A percentile compares a stretch with the other conserved stretches of the same genome.
Evolutionary conservation across 2,329 filamentous ascomycete species (phyloP).

Genomic region (Calonectria pseudoturangicola): DNA sequence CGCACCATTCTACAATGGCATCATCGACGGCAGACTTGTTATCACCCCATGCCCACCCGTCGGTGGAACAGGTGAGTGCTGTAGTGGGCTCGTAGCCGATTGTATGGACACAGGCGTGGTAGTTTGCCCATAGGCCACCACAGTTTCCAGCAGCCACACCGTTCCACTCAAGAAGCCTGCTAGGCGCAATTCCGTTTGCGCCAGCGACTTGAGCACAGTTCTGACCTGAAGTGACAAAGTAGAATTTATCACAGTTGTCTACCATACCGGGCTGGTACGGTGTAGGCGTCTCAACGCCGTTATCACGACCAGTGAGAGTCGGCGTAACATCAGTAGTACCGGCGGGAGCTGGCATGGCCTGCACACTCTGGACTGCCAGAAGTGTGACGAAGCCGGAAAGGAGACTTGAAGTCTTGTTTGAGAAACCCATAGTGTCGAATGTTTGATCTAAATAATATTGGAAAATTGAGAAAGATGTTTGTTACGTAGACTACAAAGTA

Average conservation of each 20-base stretch:
- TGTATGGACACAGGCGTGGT: slow-evolving; percentile 6
- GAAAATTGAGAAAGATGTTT: neutral
- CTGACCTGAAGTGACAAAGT: neutral
- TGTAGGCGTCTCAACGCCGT: neutral
- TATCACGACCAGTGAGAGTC: slow-evolving; percentile 4
- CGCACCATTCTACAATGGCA: slow-evolving; percentile 34
- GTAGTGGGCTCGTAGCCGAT: slow-evolving; percentile 20
- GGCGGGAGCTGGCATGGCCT: neutral
- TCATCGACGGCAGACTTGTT: slow-evolving; percentile 31
- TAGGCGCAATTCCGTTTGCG: neutral
- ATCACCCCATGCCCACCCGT: slow-evolving; percentile 22
- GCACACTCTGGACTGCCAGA: slow-evolving; percentile 3
- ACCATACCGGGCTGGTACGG: slow-evolving; percentile 8
- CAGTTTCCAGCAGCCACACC: neutral
- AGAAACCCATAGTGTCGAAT: slow-evolving; percentile 3
- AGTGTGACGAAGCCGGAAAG: neutral
- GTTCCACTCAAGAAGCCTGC: slow-evolving; percentile 2
- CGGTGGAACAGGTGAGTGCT: slow-evolving; percentile 1
- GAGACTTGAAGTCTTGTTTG: neutral
- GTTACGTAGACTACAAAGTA: neutral
- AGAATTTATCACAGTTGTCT: slow-evolving; percentile 10
- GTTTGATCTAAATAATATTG: neutral
- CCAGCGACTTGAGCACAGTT: neutral
- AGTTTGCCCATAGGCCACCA: slow-evolving; percentile 2
- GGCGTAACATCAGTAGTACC: neutral